Percentiles rank a stretch among this genome's conserved stretches.
These are phyloP conservation scores for Verticillium zaregamsianum DNA, from an alignment of 2,329 filamentous ascomycete genomes.

Conservation along the genomic window DNA sequence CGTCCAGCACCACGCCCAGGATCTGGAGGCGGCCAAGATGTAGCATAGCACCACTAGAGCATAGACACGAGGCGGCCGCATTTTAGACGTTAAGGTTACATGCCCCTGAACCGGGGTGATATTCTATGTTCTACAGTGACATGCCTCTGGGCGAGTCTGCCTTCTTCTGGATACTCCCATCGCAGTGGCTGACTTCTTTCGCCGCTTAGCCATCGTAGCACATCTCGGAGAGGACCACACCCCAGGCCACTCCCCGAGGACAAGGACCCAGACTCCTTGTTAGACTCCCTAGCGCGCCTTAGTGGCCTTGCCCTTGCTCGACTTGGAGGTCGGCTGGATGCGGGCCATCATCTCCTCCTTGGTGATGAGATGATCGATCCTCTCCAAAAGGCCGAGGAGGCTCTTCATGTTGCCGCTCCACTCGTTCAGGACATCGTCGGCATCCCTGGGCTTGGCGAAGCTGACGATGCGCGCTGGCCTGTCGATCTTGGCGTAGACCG, in stretches of 20 bases:
- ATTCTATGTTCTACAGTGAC: conserved; percentile 15
- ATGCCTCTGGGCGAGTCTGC: not conserved
- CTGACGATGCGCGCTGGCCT: conserved; percentile 86
- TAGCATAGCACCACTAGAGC: conserved; percentile 7
- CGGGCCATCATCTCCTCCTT: conserved; percentile 99
- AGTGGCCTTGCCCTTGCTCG: conserved; percentile 29
- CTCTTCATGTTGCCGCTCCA: conserved; percentile 99
- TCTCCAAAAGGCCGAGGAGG: conserved; percentile 75
- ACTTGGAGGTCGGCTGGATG: conserved; percentile 62
- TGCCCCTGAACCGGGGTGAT: not conserved
- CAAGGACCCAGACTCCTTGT: not conserved
- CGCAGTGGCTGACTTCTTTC: not conserved
- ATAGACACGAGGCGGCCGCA: conserved; percentile 5
- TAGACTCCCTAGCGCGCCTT: conserved; percentile 19
- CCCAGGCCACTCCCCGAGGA: not conserved
- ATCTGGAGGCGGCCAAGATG: conserved; percentile 16
- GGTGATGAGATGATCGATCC: conserved; percentile 96
- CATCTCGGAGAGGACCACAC: not conserved
- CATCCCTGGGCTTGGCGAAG: conserved; percentile 91
- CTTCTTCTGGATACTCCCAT: not conserved
- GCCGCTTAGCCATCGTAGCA: not conserved
- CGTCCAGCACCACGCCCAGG: conserved; percentile 42
- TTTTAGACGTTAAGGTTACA: conserved; percentile 7
- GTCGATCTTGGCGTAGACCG: conserved; percentile 96
- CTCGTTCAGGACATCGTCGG: conserved; percentile 94